phyloP scores from a whole-genome alignment of 2,329 filamentous ascomycete genomes.

The Botrytis cinerea region DNA sequence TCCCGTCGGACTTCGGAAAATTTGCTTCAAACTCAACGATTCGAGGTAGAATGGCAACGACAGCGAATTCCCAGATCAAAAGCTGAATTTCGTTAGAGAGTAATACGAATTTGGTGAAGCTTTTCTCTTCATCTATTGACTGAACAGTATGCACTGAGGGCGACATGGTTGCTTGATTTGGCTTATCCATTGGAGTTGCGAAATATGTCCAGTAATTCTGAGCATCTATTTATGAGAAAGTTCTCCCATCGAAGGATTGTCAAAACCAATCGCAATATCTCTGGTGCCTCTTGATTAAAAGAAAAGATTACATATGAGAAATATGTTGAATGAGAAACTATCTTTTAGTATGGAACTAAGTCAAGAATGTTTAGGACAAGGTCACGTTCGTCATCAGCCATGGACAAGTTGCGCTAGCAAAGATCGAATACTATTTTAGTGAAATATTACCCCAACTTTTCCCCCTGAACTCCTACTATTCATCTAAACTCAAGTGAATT shows the following conservation, averaged over 20 bases:
- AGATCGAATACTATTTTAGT: not conserved
- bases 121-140: not conserved
- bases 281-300: not conserved
- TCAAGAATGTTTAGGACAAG: no score
- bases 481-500: not conserved
- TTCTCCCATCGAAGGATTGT: not conserved
- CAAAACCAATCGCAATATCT: no score
- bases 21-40: not conserved
- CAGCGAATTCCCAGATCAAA: not conserved
- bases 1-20: not conserved
- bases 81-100: not conserved
- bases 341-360: not conserved
- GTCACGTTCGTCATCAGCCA: not conserved
- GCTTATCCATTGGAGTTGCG: not conserved
- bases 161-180: not conserved
- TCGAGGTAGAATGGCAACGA: not conserved
- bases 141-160: no score
- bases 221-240: not conserved
- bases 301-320: not conserved
- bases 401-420: not conserved
- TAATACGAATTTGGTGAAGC: not conserved
- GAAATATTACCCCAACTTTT: not conserved
- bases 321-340: not conserved
- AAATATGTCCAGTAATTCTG: not conserved
- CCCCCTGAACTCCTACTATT: not conserved